A percentile compares a stretch with the other conserved stretches of the same genome.
Conservation (phyloP, 208 protist genomes). For the Zelonia costaricensis region DNA sequence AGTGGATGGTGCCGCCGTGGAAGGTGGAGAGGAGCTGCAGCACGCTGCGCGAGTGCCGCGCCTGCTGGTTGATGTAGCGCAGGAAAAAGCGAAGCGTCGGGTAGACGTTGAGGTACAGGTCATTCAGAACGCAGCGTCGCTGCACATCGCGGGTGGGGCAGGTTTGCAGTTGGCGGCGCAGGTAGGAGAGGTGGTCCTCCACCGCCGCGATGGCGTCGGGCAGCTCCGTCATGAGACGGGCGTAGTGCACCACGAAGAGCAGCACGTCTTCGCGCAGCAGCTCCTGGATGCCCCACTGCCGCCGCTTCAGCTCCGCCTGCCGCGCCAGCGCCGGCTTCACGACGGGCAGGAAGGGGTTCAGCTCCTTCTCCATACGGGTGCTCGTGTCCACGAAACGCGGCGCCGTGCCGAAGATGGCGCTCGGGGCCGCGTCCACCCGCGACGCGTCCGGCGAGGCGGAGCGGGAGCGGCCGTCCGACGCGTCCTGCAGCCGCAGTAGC, state of each 20-base stretch:
- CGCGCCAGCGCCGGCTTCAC: conserved; percentile 4
- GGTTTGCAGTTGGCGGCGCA: conserved; percentile 45
- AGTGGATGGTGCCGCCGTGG: conserved; percentile 43
- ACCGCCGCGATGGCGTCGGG: conserved; percentile 42
- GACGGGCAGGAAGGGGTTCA: conserved; percentile 46
- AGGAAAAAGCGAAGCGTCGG: conserved; percentile 66
- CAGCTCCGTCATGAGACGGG: conserved; percentile 50
- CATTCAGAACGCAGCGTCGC: conserved; percentile 60
- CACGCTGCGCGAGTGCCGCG: conserved; percentile 33
- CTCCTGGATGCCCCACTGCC: conserved; percentile 46
- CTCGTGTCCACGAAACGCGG: conserved; percentile 4
- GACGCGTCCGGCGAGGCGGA: neutral
- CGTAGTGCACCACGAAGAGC: conserved; percentile 45
- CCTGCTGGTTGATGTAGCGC: conserved; percentile 51
- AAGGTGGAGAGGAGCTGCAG: conserved; percentile 47
- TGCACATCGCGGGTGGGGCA: conserved; percentile 44
- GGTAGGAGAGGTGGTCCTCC: conserved; percentile 49
- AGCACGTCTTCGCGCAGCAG: conserved; percentile 53
- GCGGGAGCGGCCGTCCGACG: neutral
- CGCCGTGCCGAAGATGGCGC: conserved; percentile 25
- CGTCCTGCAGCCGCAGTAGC: too few relatives aligned
- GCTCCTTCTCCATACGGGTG: conserved; percentile 21
- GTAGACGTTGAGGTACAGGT: conserved; percentile 77
- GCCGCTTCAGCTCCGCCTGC: conserved; percentile 6
- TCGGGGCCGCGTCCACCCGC: neutral